These are phyloP conservation scores for Alternaria longipes DNA, from an alignment of 2,329 filamentous ascomycete species.

Conservation along the genomic window DNA sequence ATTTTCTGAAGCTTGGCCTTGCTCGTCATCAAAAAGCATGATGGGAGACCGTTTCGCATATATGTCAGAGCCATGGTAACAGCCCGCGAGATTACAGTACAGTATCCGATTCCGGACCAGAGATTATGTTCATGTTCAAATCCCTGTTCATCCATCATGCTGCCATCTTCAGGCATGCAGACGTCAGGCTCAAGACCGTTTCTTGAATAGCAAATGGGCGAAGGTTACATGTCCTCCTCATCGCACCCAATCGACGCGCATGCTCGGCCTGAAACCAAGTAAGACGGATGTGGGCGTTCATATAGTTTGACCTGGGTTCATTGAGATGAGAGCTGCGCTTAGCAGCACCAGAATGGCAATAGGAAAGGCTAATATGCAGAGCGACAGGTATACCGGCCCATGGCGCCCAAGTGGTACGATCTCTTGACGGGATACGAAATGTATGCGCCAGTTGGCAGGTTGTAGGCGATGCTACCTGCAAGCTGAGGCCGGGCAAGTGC, in stretches of 20 bases:
- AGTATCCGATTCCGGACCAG: background rate
- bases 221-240: background rate
- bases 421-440: conserved; percentile 19
- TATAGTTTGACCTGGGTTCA: background rate
- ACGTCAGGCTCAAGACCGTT: background rate
- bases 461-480: conserved; percentile 11
- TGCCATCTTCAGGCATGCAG: background rate
- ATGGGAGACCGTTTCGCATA: background rate
- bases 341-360: conserved; percentile 13
- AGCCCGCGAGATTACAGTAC: background rate
- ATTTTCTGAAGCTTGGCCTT: background rate
- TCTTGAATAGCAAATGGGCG: background rate
- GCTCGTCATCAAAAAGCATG: background rate
- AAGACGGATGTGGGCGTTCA: background rate
- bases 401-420: conserved; percentile 24
- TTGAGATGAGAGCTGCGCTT: background rate
- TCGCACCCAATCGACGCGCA: background rate
- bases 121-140: background rate
- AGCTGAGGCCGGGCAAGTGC: background rate
- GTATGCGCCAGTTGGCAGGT: conserved; percentile 16
- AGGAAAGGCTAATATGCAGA: conserved; percentile 16
- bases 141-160: background rate
- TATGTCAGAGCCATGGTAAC: background rate
- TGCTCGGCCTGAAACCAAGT: background rate
- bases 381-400: conserved; percentile 18